These are phyloP conservation scores for Acanthamoeba healyi DNA, from an alignment of 208 protist species.

Conservation along the genomic window DNA sequence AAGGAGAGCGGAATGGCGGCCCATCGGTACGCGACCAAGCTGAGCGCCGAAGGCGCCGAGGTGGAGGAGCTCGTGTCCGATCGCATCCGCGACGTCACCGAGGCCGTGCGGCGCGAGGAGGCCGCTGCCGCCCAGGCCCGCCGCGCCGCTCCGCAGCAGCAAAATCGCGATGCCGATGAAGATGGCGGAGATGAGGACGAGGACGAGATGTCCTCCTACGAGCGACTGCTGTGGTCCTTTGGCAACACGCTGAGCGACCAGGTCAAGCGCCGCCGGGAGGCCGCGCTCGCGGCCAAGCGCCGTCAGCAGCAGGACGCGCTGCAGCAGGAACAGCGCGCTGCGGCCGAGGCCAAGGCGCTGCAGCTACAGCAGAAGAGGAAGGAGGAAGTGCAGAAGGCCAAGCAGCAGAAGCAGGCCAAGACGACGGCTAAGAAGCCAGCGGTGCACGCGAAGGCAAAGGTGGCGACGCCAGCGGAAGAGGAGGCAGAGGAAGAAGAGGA, in stretches of 20 bases:
- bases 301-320: neutral
- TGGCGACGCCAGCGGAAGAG: neutral
- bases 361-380: no score
- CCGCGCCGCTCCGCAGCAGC: neutral
- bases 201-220: constrained; percentile 7
- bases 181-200: neutral
- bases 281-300: constrained; percentile 11
- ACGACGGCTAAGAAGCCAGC: neutral
- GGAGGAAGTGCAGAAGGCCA: neutral
- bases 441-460: no score
- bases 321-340: neutral
- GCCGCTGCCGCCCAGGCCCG: no score
- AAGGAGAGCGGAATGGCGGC: neutral
- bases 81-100: neutral
- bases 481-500: no score
- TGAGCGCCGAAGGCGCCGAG: neutral
- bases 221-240: neutral
- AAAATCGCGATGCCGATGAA: neutral
- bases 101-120: neutral
- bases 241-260: neutral
- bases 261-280: constrained; percentile 9
- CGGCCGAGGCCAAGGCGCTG: no score
- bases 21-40: neutral
- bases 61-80: constrained; percentile 40
- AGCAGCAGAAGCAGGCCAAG: no score